phyloP scores from a whole-genome alignment of 2,329 filamentous ascomycete genomes.

The Plectosphaerella sp. region DNA sequence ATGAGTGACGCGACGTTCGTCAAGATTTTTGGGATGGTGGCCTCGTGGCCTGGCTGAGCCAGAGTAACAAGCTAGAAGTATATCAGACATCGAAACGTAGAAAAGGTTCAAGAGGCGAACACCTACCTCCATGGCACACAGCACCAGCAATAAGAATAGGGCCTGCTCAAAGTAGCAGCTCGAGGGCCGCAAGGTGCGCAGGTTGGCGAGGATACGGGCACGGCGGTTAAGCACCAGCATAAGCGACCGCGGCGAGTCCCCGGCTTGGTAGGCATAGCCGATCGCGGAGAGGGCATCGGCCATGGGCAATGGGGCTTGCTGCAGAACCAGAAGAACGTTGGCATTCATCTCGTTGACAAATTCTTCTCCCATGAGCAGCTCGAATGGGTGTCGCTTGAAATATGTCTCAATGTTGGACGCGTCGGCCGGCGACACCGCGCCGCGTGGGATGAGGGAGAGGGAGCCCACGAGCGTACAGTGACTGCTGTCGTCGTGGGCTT shows the following conservation, averaged over 20 bases:
- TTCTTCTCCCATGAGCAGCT: conserved; percentile 21
- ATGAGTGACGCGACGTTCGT: conserved; percentile 18
- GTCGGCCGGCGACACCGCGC: conserved; percentile 18
- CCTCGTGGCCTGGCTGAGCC: conserved; percentile 9
- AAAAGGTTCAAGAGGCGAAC: not conserved
- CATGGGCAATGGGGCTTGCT: conserved; percentile 20
- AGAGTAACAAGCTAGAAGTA: conserved; percentile 9
- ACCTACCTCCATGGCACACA: conserved; percentile 23
- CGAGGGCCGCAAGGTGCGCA: conserved; percentile 16
- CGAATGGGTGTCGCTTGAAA: conserved; percentile 22
- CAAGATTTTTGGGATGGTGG: conserved; percentile 16
- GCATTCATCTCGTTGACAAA: conserved; percentile 27
- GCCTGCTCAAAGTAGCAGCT: conserved; percentile 19
- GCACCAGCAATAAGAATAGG: conserved; percentile 18
- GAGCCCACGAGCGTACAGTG: not conserved
- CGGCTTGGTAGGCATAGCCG: conserved; percentile 19
- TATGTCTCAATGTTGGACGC: conserved; percentile 21
- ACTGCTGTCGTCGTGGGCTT: no score
- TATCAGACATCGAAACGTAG: conserved; percentile 4
- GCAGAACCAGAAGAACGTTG: conserved; percentile 20
- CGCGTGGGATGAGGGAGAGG: conserved; percentile 17
- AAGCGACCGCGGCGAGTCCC: conserved; percentile 7
- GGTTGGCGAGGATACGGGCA: conserved; percentile 20
- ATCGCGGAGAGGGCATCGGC: conserved; percentile 22
- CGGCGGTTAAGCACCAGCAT: conserved; percentile 19